Evolutionary conservation across 1,139 yeast genomes (phyloP).

Genomic region (Hansenula sp.): DNA sequence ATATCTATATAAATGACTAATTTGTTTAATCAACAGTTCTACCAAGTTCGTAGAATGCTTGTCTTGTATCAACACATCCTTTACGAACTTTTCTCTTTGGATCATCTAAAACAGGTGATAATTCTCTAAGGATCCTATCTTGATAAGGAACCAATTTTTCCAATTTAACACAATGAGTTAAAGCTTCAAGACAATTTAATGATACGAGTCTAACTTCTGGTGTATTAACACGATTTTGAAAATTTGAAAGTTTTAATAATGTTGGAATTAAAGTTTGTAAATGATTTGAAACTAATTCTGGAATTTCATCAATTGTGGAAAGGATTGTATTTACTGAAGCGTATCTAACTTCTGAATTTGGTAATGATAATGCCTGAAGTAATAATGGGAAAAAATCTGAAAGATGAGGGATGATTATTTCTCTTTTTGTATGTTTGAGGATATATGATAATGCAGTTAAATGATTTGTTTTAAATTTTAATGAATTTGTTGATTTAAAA

Average conservation of each 20-base stretch:
- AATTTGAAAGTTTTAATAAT: conserved; percentile 30
- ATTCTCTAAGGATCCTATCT: conserved; percentile 40
- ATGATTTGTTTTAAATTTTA: conserved; percentile 38
- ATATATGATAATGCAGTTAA: conserved; percentile 65
- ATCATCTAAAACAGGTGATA: conserved; percentile 64
- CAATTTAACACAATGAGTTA: conserved; percentile 35
- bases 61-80: conserved; percentile 75
- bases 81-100: conserved; percentile 69
- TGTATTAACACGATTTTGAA: conserved; percentile 24
- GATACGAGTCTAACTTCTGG: conserved; percentile 52
- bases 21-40: conserved; percentile 6
- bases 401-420: conserved; percentile 59
- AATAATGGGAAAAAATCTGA: conserved; percentile 64
- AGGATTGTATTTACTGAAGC: conserved; percentile 56
- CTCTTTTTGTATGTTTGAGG: conserved; percentile 58
- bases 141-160: conserved; percentile 48
- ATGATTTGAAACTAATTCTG: conserved; percentile 47
- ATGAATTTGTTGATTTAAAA: conserved; percentile 26
- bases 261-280: conserved; percentile 54
- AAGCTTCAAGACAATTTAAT: conserved; percentile 48
- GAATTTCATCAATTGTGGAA: conserved; percentile 50
- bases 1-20: neutral
- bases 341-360: conserved; percentile 38
- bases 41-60: conserved; percentile 56
- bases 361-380: conserved; percentile 55